A percentile compares a stretch with the other conserved stretches of the same genome.
Evolutionary conservation across 345 rosid genomes (phyloP).

Genomic region (Zanthoxylum bungeanum): DNA sequence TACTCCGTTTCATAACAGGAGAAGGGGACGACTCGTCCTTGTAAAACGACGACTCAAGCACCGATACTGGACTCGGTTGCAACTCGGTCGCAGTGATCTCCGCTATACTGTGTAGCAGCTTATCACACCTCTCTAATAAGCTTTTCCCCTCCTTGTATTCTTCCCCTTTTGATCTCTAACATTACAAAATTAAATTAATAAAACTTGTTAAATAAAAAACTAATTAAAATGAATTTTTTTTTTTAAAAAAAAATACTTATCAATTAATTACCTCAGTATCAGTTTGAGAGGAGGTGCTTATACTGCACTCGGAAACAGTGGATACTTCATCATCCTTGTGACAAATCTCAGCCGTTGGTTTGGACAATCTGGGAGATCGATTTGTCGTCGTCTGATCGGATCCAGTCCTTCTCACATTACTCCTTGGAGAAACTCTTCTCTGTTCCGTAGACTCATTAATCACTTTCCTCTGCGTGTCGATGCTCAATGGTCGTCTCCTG

Average conservation of each 20-base stretch:
- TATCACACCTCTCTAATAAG: slow-evolving; percentile 81
- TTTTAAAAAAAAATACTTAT: no score
- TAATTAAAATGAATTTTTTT: no score
- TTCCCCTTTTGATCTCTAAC: slow-evolving; percentile 57
- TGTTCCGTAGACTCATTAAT: slow-evolving; percentile 35
- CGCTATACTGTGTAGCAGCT: slow-evolving; percentile 83
- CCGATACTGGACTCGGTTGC: slow-evolving; percentile 97
- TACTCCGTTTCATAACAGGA: slow-evolving; percentile 76
- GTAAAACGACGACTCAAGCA: slow-evolving; percentile 81
- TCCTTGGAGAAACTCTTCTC: slow-evolving; percentile 46
- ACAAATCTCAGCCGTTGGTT: slow-evolving; percentile 29
- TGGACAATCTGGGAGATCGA: slow-evolving; percentile 36
- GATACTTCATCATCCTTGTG: slow-evolving; percentile 44
- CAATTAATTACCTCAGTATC: slow-evolving; percentile 51
- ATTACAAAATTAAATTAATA: not conserved
- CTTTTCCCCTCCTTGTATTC: slow-evolving; percentile 59
- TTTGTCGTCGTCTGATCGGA: slow-evolving; percentile 32
- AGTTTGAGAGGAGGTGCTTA: slow-evolving; percentile 47
- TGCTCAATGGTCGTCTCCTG: slow-evolving; percentile 38
- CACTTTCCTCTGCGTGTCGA: slow-evolving; percentile 40
- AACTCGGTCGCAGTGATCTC: slow-evolving; percentile 71
- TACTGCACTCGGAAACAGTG: slow-evolving; percentile 49
- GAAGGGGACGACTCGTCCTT: slow-evolving; percentile 84
- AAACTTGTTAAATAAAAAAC: not conserved
- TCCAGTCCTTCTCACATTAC: slow-evolving; percentile 27